Evolutionary conservation across 768 basidiomycete genomes (phyloP), one percentile per base, ranked within the genome.

Genomic region (Amanita polypyramis): DNA sequence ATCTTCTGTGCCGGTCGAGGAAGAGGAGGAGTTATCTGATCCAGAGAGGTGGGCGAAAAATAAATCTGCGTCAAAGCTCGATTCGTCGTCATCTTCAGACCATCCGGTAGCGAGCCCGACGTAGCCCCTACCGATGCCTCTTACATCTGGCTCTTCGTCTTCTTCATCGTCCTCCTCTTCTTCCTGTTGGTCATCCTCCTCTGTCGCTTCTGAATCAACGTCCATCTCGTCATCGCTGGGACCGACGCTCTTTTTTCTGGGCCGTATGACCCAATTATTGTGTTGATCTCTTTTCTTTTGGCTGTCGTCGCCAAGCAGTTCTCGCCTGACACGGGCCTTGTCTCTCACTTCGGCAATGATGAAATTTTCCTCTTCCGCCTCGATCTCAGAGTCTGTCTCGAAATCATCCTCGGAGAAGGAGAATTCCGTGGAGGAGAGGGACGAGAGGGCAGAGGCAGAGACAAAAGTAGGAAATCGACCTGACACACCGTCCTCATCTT

Each of bases 1-100:
- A 35, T 56, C 57, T 35, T 56, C 55, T 38, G 61, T 55, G 36
- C 53, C 56, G 19, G 51, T 53, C n/a, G 60, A 58, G 7, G 59
- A 55, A 25, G 56, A 55, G 56, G 52, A 57, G n/a, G 57, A 59
- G 40, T 59, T 60, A 45, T 72, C 74, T 1, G 73, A 62, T 56
- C 77, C 85, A 32, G 79, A 78, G 35, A 90, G 75, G 58, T 87
- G 83, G 47, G 82, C 78, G 57, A 91, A 90, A 66, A 91, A 90
- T 0, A 90, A 62, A 52, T 90, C 86, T 8, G 88, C 88, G 55
- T 91, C 88, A 55, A 87, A 85, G 51, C 74, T 77, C 2, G 79
- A 82, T 60, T 87, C 86, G 53, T 81, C 85, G 49, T 81, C 25
- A 27, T 27, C 83, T 15, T 84, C 82, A 34, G 82, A 82, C 86